Evolutionary conservation across 495 filamentous ascomycete species (phyloP), one percentile per base, ranked within the genome.

Genomic region (Xylaria venustula): DNA sequence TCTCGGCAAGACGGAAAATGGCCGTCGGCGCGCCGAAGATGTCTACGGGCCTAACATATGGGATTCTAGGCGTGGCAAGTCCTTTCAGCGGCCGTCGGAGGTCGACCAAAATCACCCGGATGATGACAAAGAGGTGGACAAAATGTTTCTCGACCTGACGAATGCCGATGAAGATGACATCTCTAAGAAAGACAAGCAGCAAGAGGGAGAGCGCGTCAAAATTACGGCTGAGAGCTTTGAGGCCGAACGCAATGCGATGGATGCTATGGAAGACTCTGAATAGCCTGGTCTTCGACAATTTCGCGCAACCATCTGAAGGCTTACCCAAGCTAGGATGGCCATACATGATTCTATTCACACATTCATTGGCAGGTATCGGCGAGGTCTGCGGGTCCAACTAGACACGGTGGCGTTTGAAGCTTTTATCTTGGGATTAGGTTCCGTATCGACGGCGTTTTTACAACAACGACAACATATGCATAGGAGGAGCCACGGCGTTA

Each of bases 71-170:
- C 70, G 55, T 26, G 70, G 34, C 46, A 71, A 65, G 40, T 59
- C 30, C 48, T 72, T 68, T 45, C 9, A 58, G 52, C 42, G 54
- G 50, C 51, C 65, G 53, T 45, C 64, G 15, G 67, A 64, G 17
- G 65, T 69, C 32, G 59, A 59, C 14, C 64, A 64, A n/a, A 60
- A 22, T 25, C 64, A 71, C 1, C 74, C 75, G 2, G 68, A 75
- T 8, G 79, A 78, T 41, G 76, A 77, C n/a, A 74, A 73, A 9
- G 73, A 73, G 9, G 77, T 79, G 14, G 74, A 80, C 54, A 77
- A 74, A 66, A 82, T 85, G 77, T 85, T 83, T 63, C 69, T 76
- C 36, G 82, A 83, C 30, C 61, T 83, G 14, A 80, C 79, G 0
- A 78, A 82, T 52, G 69, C 78, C 19, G 79, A 80, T 26, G 79